Percentiles rank a stretch among this genome's conserved stretches.
Evolutionary conservation across 192 early-diverging fungal species (phyloP).

Genomic region (Haplosporangium gracile): DNA sequence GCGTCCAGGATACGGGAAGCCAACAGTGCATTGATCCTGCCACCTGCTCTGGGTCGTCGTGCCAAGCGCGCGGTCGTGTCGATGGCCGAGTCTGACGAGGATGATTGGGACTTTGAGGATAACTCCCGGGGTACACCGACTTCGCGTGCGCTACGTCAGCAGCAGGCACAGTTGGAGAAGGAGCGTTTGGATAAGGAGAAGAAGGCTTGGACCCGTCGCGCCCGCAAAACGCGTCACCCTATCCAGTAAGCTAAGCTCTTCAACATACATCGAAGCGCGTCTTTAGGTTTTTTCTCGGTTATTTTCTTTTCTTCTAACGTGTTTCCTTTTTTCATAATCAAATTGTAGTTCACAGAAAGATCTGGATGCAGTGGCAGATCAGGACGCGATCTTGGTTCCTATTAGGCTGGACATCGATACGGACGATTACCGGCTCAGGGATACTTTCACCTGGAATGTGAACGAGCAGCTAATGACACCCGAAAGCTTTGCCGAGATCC

Average conservation of each 20-base stretch:
- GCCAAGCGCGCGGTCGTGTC: conserved; percentile 55
- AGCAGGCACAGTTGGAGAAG: conserved; percentile 26
- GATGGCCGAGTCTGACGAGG: conserved; percentile 61
- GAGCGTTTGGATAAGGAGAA: conserved; percentile 55
- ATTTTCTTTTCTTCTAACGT: neutral
- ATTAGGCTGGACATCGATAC: conserved; percentile 93
- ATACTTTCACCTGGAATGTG: conserved; percentile 95
- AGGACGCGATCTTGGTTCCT: conserved; percentile 85
- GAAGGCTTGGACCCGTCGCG: conserved; percentile 33
- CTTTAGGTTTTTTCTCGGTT: neutral
- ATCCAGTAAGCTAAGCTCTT: conserved; percentile 41
- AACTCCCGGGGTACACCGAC: conserved; percentile 49
- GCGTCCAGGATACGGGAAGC: conserved; percentile 63
- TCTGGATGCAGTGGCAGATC: conserved; percentile 67
- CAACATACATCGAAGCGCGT: neutral
- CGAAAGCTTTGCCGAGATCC: conserved; percentile 86
- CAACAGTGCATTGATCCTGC: conserved; percentile 65
- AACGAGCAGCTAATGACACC: conserved; percentile 85
- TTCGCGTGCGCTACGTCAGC: conserved; percentile 21
- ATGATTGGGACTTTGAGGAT: conserved; percentile 61
- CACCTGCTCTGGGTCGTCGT: conserved; percentile 50
- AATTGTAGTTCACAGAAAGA: conserved; percentile 56
- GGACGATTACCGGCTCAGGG: conserved; percentile 86
- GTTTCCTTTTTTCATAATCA: neutral
- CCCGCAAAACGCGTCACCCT: conserved; percentile 53